These are phyloP conservation scores for Neofusicoccum ribis DNA, from an alignment of 2,329 filamentous ascomycete genomes.

Conservation along the genomic window DNA sequence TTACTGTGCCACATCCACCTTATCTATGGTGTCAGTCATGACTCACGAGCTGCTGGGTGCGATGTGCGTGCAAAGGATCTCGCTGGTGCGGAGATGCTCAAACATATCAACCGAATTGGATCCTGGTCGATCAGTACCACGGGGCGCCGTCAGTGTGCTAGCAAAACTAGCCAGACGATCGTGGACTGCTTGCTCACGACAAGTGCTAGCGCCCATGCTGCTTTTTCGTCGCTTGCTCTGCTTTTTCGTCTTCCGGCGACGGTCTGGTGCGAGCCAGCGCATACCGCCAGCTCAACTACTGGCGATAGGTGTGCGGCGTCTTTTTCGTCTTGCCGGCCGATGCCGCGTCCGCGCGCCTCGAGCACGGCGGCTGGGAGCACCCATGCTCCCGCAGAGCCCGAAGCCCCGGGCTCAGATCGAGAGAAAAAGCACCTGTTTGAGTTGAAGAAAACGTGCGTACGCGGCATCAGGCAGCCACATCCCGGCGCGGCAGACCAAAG, in stretches of 20 bases:
- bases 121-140: neutral
- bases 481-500: neutral
- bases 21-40: no score
- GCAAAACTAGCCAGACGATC: neutral
- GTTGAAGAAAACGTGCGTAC: conserved; percentile 2
- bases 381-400: neutral
- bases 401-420: neutral
- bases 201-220: neutral
- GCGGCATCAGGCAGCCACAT: conserved; percentile 10
- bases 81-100: no score
- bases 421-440: neutral
- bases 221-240: neutral
- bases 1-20: no score
- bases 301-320: neutral
- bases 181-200: neutral
- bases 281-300: neutral
- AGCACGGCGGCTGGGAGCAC: neutral
- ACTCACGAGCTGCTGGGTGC: no score
- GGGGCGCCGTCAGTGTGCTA: neutral
- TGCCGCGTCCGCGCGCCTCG: neutral
- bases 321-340: neutral
- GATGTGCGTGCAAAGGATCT: no score
- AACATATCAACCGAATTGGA: no score
- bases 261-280: neutral
- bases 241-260: neutral